These are phyloP conservation scores for Aspergillus niger DNA, from an alignment of 2,329 filamentous ascomycete species.

Conservation along the genomic window DNA sequence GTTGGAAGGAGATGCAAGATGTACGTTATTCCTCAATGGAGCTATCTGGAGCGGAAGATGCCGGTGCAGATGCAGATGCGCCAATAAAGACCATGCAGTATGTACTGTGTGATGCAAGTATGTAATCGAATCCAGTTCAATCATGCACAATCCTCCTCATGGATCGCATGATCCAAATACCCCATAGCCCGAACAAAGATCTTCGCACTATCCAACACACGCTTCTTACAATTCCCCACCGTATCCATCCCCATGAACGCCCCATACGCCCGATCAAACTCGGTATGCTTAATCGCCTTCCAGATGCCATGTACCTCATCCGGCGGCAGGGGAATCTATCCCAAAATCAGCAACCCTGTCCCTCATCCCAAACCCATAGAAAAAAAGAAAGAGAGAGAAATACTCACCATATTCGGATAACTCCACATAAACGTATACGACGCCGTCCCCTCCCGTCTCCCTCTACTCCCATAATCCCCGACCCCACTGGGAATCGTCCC, in stretches of 20 bases:
- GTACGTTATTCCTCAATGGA: background rate
- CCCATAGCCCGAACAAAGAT: slow-evolving; percentile 61
- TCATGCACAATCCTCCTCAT: slow-evolving; percentile 23
- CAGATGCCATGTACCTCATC: slow-evolving; percentile 69
- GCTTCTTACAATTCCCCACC: slow-evolving; percentile 58
- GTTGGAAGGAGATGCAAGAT: background rate
- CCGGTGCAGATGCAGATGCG: background rate
- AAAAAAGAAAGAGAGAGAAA: background rate
- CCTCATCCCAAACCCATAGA: background rate
- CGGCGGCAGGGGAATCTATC: slow-evolving; percentile 70
- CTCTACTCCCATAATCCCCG: slow-evolving; percentile 33
- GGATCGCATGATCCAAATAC: slow-evolving; percentile 36
- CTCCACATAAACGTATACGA: slow-evolving; percentile 75
- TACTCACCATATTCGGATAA: slow-evolving; percentile 61
- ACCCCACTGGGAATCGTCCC: slow-evolving; percentile 62
- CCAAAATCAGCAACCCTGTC: slow-evolving; percentile 10
- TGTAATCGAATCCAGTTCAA: background rate
- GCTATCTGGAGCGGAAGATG: background rate
- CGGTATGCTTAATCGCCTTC: slow-evolving; percentile 61
- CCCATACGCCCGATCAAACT: slow-evolving; percentile 68
- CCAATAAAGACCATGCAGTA: background rate
- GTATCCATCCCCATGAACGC: slow-evolving; percentile 68
- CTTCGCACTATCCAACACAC: slow-evolving; percentile 75
- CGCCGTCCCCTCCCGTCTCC: slow-evolving; percentile 43
- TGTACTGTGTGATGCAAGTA: slow-evolving; percentile 5